Conservation (phyloP, 257 asterid genomes). For the Oldenlandia corymbosa region DNA sequence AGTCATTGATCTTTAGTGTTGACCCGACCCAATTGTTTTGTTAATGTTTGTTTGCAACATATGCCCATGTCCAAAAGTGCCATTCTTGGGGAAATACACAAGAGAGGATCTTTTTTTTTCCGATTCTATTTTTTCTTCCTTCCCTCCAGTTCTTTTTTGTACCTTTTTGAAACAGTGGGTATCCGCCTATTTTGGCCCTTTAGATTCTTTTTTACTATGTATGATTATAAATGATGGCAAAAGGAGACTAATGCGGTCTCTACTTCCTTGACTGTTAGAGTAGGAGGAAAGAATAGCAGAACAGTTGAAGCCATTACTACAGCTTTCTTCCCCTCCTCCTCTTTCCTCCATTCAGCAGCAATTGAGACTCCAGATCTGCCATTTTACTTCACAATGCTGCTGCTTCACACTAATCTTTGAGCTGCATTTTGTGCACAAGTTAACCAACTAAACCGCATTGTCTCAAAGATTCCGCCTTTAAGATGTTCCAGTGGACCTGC, state of each 20-base stretch:
- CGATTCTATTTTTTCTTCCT: too few relatives aligned
- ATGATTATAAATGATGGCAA: constrained; percentile 22
- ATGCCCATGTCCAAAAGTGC: background rate
- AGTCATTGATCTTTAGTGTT: background rate
- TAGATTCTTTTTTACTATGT: constrained; percentile 29
- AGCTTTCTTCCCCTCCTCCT: too few relatives aligned
- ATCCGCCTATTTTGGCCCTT: background rate
- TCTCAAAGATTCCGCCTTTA: background rate
- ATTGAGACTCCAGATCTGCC: background rate
- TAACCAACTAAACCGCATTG: constrained; percentile 7
- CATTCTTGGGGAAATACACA: background rate
- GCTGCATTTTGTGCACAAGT: background rate
- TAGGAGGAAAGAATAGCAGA: constrained; percentile 2
- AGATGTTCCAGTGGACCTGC: constrained; percentile 28
- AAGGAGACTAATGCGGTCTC: constrained; percentile 1
- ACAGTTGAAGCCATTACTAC: background rate
- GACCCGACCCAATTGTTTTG: too few relatives aligned
- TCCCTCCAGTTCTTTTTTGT: constrained; percentile 11
- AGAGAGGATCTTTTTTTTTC: constrained; percentile 16
- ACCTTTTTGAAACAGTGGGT: constrained; percentile 16
- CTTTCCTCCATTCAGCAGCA: too few relatives aligned
- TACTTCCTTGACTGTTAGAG: background rate
- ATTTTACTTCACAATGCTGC: constrained; percentile 2
- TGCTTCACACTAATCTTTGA: background rate
- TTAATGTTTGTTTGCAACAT: too few relatives aligned